phyloP scores from a whole-genome alignment of 257 asterid species.

The Solanum infundibuliforme region DNA sequence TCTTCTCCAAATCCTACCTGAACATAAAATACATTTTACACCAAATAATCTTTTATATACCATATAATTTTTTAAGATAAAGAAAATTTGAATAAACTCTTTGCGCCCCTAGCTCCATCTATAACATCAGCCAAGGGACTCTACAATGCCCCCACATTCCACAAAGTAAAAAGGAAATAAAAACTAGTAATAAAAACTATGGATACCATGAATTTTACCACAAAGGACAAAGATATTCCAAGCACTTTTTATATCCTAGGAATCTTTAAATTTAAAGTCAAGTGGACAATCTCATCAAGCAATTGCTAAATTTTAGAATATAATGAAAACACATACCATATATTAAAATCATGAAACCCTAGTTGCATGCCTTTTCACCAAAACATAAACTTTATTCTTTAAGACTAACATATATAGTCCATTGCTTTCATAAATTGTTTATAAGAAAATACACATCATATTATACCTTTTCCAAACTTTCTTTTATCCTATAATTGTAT shows the following conservation, averaged over 20 bases:
- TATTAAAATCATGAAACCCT: background rate
- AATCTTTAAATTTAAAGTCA: background rate
- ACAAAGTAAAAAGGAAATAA: background rate
- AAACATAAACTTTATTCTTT: background rate
- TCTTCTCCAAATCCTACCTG: too few relatives aligned
- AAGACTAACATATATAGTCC: background rate
- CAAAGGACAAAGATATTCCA: background rate
- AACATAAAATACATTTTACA: too few relatives aligned
- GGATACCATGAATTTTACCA: background rate
- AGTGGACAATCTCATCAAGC: background rate
- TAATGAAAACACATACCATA: background rate
- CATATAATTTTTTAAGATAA: background rate
- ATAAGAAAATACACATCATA: background rate
- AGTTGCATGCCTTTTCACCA: background rate
- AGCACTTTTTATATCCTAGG: background rate
- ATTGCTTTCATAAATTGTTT: background rate
- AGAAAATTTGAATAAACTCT: background rate
- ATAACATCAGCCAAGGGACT: background rate
- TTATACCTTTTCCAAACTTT: background rate
- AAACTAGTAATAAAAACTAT: background rate
- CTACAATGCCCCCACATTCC: background rate
- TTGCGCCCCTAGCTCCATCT: background rate
- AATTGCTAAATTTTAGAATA: background rate
- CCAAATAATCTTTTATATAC: too few relatives aligned
- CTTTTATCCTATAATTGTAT: background rate